Evolutionary conservation across 306 rosid species (phyloP), one percentile per base, ranked within the genome.

Genomic region (Betula pendula): DNA sequence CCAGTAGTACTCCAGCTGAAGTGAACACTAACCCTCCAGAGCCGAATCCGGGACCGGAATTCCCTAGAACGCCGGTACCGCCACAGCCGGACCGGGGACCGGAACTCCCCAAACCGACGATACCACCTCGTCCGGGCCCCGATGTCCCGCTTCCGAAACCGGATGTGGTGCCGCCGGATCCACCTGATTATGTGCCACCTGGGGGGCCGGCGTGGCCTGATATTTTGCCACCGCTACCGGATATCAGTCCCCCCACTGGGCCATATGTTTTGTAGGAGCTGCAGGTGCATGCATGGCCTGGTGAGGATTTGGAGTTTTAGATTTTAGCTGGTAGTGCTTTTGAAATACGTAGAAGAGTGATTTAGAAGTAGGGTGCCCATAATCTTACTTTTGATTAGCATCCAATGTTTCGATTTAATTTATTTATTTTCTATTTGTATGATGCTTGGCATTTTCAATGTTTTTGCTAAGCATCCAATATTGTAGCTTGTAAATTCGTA

Each of bases 121-220:
- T 83, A 2, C 43, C 85, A 0, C 90, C 88, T 6, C 8, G 25
- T 1, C 84, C 84, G 3, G 82, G 84, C 0, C 80, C 62, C 0
- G 87, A 88, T 8, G 73, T 65, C 0, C 89, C 87, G 1, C 52
- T 29, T 16, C 90, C 86, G 0, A 72, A 40, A 25, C 90, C 90
- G 0, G 89, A 75, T 0, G 65, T 53, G 20, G 10, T 79, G 49
- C 94, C 88, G 0, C 89, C 88, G 0, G 70, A 1, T 7, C 72
- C 85, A 15, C 80, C 51, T 5, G 75, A 77, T 17, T 51, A 38
- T 17, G 69, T 43, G 14, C 80, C 80, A 2, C 80, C 69, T n/a
- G n/a, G n/a, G 6, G 47, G 74, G 15, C 83, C 85, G 2, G 88
- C 89, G 4, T 75, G 76, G 48, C 92, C 92, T 8, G 93, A 81